These are phyloP conservation scores for Kuraishia capsulata DNA, from an alignment of 805 yeast genomes.

Conservation along the genomic window DNA sequence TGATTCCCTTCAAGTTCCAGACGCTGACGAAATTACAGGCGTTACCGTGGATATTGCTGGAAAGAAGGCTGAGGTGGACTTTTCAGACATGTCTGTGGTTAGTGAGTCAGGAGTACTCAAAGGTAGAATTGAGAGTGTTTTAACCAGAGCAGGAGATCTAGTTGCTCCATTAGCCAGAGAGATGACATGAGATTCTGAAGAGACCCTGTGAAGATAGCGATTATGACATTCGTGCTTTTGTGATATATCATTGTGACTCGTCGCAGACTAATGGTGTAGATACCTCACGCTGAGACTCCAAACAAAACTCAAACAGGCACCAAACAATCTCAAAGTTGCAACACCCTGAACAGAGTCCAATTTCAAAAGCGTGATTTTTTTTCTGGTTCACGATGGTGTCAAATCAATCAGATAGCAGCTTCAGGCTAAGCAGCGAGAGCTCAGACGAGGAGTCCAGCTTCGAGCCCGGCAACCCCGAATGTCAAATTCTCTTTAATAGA, in stretches of 20 bases:
- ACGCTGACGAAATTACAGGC: slow-evolving; percentile 28
- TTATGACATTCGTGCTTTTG: too few species aligned
- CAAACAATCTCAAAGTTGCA: too few species aligned
- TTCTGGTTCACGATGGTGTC: too few species aligned
- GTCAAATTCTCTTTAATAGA: not conserved
- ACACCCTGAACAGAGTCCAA: too few species aligned
- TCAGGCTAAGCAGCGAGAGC: too few species aligned
- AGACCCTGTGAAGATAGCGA: too few species aligned
- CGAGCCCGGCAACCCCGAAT: not conserved
- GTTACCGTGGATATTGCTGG: slow-evolving; percentile 68
- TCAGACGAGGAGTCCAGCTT: not conserved
- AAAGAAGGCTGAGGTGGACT: slow-evolving; percentile 61
- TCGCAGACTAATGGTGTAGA: too few species aligned
- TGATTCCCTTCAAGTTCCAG: slow-evolving; percentile 37
- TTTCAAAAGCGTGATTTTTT: too few species aligned
- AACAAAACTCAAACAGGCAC: too few species aligned
- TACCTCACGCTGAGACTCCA: too few species aligned
- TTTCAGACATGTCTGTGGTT: slow-evolving; percentile 50
- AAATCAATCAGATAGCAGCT: too few species aligned
- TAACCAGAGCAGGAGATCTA: slow-evolving; percentile 67
- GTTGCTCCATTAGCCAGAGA: slow-evolving; percentile 67
- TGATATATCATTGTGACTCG: too few species aligned
- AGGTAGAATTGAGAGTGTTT: slow-evolving; percentile 74
- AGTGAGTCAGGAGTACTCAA: slow-evolving; percentile 70
- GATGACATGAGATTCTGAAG: not conserved